These are phyloP conservation scores for Penicillium glabrum DNA, from an alignment of 2,329 filamentous ascomycete genomes.

Conservation along the genomic window DNA sequence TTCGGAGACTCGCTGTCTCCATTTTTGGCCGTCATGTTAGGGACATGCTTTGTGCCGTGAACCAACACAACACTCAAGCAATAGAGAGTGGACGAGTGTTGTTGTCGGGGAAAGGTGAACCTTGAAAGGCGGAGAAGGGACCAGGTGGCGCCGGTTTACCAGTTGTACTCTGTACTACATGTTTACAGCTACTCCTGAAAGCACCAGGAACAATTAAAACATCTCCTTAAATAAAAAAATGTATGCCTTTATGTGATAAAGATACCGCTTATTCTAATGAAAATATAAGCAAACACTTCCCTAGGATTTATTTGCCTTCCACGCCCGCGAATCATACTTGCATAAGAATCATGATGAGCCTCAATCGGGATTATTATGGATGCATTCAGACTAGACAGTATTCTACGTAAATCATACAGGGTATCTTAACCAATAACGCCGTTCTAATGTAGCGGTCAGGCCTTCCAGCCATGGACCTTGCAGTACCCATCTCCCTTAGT, in stretches of 20 bases:
- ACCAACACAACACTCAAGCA: slow-evolving; percentile 5
- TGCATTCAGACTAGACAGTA: not conserved
- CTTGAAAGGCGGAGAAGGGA: slow-evolving; percentile 23
- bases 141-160: slow-evolving; percentile 4
- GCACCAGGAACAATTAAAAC: not conserved
- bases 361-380: not conserved
- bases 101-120: slow-evolving; percentile 6
- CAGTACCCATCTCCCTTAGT: slow-evolving; percentile 27
- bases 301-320: too few relatives aligned
- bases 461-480: slow-evolving; percentile 1
- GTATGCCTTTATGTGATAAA: not conserved
- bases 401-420: slow-evolving; percentile 12
- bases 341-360: not conserved
- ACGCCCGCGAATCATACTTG: not conserved
- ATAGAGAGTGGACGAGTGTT: slow-evolving; percentile 11
- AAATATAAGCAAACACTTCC: too few relatives aligned
- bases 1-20: slow-evolving; percentile 33
- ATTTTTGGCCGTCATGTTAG: slow-evolving; percentile 34
- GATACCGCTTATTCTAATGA: too few relatives aligned
- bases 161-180: not conserved
- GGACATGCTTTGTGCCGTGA: slow-evolving; percentile 32
- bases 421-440: slow-evolving; percentile 30
- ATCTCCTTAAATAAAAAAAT: not conserved
- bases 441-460: slow-evolving; percentile 14
- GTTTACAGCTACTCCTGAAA: not conserved